Conservation (phyloP, 1,284 basidiomycete species). For the Wolfiporia cocos region DNA sequence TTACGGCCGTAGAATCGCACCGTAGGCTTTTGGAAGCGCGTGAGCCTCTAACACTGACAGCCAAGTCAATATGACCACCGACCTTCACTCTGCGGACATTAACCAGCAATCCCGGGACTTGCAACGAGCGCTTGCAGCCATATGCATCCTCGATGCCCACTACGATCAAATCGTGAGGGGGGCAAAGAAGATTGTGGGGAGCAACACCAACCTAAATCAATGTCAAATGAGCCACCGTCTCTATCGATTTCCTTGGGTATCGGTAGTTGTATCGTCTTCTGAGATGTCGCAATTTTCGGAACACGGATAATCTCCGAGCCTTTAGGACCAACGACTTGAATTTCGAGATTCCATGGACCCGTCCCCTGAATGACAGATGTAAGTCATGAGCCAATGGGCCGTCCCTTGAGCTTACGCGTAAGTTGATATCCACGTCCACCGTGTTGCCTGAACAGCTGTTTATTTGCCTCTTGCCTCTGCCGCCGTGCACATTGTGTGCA, state of each 20-base stretch:
- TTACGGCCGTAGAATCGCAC: slow-evolving; percentile 76
- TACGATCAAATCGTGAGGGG: slow-evolving; percentile 20
- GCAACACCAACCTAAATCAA: slow-evolving; percentile 58
- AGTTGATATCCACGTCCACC: slow-evolving; percentile 72
- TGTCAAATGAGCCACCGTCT: slow-evolving; percentile 75
- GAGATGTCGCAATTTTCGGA: slow-evolving; percentile 46
- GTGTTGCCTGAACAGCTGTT: slow-evolving; percentile 72
- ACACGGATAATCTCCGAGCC: slow-evolving; percentile 56
- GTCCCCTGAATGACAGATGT: slow-evolving; percentile 52
- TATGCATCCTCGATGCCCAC: slow-evolving; percentile 87
- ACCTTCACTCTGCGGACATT: slow-evolving; percentile 86
- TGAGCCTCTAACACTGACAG: neutral
- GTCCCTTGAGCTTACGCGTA: slow-evolving; percentile 47
- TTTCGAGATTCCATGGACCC: slow-evolving; percentile 82
- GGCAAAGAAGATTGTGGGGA: neutral
- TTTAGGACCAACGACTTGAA: slow-evolving; percentile 69
- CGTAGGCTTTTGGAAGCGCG: slow-evolving; percentile 54
- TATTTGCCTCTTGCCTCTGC: slow-evolving; percentile 45
- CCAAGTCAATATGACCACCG: slow-evolving; percentile 16
- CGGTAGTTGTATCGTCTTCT: slow-evolving; percentile 56
- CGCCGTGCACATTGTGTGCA: slow-evolving; percentile 33
- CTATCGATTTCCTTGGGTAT: slow-evolving; percentile 63
- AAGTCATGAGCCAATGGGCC: neutral
- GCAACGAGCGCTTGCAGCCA: slow-evolving; percentile 77
- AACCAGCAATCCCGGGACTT: slow-evolving; percentile 77